These are phyloP conservation scores for Sequoia sempervirens DNA, from an alignment of 75 land plant genomes.

Conservation along the genomic window DNA sequence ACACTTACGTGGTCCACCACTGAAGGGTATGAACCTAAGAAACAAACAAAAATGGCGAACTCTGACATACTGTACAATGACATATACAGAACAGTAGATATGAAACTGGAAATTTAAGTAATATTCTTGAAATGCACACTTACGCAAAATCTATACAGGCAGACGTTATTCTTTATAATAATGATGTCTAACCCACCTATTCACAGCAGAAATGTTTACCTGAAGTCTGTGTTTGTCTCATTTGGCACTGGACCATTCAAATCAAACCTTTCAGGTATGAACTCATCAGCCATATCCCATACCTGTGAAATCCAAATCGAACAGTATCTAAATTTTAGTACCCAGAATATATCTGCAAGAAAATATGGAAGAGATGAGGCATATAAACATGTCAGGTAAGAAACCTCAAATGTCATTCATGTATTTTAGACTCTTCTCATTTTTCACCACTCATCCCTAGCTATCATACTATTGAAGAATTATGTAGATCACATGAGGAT, in stretches of 20 bases:
- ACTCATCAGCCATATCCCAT: slow-evolving; percentile 96
- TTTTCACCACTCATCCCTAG: not conserved
- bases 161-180: not conserved
- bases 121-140: not conserved
- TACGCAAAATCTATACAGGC: not conserved
- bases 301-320: slow-evolving; percentile 29
- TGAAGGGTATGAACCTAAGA: slow-evolving; percentile 91
- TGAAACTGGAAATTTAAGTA: not conserved
- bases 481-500: not conserved
- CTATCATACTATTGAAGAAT: not conserved
- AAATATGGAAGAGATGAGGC: not conserved
- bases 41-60: slow-evolving; percentile 6
- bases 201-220: slow-evolving; percentile 29
- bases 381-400: not conserved
- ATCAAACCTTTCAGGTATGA: slow-evolving; percentile 91
- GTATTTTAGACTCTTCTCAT: not conserved
- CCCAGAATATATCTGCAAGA: not conserved
- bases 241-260: slow-evolving; percentile 85
- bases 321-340: not conserved
- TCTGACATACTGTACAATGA: not conserved
- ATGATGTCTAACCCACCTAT: not conserved
- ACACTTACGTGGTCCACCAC: slow-evolving; percentile 99
- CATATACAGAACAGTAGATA: not conserved
- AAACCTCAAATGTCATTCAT: too few relatives aligned
- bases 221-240: slow-evolving; percentile 92